Evolutionary conservation across 257 asterid species (phyloP).

Genomic region (Anisodus acutangulus): DNA sequence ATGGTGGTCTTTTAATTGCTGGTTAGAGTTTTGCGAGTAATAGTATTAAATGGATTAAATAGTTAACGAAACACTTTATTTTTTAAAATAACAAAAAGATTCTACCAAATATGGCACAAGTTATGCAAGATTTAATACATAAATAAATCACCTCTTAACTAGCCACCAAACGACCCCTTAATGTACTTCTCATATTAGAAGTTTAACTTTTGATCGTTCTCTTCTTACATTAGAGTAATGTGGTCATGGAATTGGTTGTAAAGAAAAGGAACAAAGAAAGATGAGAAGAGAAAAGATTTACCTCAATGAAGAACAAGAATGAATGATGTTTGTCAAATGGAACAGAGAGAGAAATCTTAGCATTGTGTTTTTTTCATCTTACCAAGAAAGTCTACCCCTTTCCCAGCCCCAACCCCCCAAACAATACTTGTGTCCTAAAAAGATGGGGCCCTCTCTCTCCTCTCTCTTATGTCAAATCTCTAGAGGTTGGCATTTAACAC

Average conservation of each 20-base stretch:
- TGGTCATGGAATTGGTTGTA: background rate
- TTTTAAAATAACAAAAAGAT: too few species aligned
- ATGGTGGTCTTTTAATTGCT: too few species aligned
- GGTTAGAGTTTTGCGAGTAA: too few species aligned
- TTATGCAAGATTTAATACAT: too few species aligned
- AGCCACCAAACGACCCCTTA: background rate
- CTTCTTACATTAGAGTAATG: too few species aligned
- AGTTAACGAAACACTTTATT: too few species aligned
- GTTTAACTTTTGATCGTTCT: too few species aligned
- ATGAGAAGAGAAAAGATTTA: background rate
- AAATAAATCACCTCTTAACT: too few species aligned
- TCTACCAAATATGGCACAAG: too few species aligned
- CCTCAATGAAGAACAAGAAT: slow-evolving; percentile 26
- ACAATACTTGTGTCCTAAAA: slow-evolving; percentile 34
- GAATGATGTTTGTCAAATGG: background rate
- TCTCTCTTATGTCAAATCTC: slow-evolving; percentile 28
- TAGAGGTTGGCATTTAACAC: slow-evolving; percentile 15
- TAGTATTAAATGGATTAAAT: too few species aligned
- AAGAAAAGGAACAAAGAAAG: background rate
- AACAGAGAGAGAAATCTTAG: slow-evolving; percentile 14
- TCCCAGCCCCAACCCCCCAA: slow-evolving; percentile 34
- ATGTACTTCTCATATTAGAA: background rate
- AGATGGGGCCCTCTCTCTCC: slow-evolving; percentile 30
- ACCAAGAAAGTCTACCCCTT: slow-evolving; percentile 13
- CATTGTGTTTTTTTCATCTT: background rate